Conservation (phyloP, 345 rosid species). For the Acer negundo region DNA sequence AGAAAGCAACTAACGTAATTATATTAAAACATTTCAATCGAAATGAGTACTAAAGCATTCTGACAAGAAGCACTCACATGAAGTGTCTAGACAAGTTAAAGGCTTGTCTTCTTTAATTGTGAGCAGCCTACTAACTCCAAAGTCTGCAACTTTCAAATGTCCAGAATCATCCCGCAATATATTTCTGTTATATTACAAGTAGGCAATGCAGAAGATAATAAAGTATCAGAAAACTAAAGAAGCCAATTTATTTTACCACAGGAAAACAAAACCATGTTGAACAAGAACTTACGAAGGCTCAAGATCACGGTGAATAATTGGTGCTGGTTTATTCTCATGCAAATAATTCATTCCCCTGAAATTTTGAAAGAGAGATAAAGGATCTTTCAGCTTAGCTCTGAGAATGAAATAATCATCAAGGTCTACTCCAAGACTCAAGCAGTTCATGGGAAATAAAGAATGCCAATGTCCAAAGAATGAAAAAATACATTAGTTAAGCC, state of each 20-base stretch:
- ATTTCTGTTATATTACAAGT: constrained; percentile 59
- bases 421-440: not conserved
- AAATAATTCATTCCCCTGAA: constrained; percentile 94
- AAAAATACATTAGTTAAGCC: not conserved
- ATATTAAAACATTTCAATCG: not conserved
- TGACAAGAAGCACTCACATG: constrained; percentile 54
- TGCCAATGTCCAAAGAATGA: not conserved
- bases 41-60: not conserved
- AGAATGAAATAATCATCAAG: constrained; percentile 12
- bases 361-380: constrained; percentile 13
- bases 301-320: constrained; percentile 95
- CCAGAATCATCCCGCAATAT: constrained; percentile 93
- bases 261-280: not conserved
- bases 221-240: constrained; percentile 36
- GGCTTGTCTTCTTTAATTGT: constrained; percentile 87
- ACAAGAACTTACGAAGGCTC: constrained; percentile 95
- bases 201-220: constrained; percentile 35
- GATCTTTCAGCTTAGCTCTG: constrained; percentile 11
- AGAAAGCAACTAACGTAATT: constrained; percentile 2
- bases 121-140: constrained; percentile 91
- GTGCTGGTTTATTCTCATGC: constrained; percentile 84
- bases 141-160: constrained; percentile 95
- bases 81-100: constrained; percentile 55
- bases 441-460: not conserved
- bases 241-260: constrained; percentile 18